Base-by-base conservation (phyloP, 345 rosid genomes). In the Hibiscus tridactylites region DNA sequence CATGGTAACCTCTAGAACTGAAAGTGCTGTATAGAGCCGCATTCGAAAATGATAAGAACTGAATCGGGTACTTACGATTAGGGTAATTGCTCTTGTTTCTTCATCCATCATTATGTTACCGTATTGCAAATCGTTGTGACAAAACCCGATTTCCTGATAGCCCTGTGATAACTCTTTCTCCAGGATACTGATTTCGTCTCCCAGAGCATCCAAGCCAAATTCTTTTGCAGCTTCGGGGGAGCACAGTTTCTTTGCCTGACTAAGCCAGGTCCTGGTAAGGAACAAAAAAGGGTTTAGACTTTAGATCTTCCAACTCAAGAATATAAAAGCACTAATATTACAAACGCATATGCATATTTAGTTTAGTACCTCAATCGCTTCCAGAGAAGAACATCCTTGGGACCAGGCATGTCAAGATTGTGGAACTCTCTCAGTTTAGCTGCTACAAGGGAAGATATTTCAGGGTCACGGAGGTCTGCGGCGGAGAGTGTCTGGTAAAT, bases 91-190 rank as follows among this genome's bases (percentile, higher is more conserved):
- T 79, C 78, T 84, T 2, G 88, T 88, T 73, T 90, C 88, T 73
- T 87, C 96, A 56, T 90, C 97, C 79, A 94, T 85, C 98, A 94
- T 94, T 44, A 91, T 86, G 78, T 94, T 94, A 7, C 97, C 97
- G 68, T 88, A 94, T 72, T 91, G 98, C 75, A 94, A 83, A 75
- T 91, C 97, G 80, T 90, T 94, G 80, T 91, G 98, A 76, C 96
- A 91, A 81, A 94, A 94, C 15, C 91, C 93, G 42, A 87, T 79
- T 63, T 82, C 81, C 21, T 87, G 94, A 71, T 61, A 44, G 0
- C 75, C 78, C 11, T 63, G 47, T 0, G 90, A 78, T 69, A 91
- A 52, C 82, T 81, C 88, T 66, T 81, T 77, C 85, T 90, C 91
- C 16, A 90, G 79, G 69, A 80, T 49, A 63, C 39, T 46, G 39